phyloP scores from a whole-genome alignment of 2,329 filamentous ascomycete species.

The Arthrocladium fulminans region DNA sequence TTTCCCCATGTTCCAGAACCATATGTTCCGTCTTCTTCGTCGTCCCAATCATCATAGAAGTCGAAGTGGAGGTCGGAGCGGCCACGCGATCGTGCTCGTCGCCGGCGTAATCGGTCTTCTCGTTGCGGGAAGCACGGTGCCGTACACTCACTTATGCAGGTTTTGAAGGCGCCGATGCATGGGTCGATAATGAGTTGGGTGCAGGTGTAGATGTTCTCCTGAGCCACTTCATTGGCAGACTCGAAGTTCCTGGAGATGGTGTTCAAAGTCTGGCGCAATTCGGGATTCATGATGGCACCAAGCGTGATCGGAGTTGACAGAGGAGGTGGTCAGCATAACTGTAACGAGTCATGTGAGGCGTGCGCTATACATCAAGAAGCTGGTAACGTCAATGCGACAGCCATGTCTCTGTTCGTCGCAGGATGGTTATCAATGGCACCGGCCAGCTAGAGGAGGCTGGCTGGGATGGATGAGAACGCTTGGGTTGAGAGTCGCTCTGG shows the following conservation, averaged over 20 bases:
- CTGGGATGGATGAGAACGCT: neutral
- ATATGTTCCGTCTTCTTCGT: slow-evolving; percentile 48
- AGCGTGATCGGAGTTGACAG: neutral
- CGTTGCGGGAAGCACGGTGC: slow-evolving; percentile 57
- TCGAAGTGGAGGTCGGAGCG: slow-evolving; percentile 81
- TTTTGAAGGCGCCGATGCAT: slow-evolving; percentile 60
- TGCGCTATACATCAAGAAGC: neutral
- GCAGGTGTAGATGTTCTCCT: slow-evolving; percentile 81
- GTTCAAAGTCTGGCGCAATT: slow-evolving; percentile 82
- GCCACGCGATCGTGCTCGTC: slow-evolving; percentile 49
- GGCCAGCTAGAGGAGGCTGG: no score
- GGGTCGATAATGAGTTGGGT: slow-evolving; percentile 77
- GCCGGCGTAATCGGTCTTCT: slow-evolving; percentile 64
- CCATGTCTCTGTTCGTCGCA: neutral
- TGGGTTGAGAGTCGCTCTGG: neutral
- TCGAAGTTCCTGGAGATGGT: slow-evolving; percentile 87
- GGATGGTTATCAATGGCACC: no score
- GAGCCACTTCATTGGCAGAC: slow-evolving; percentile 81
- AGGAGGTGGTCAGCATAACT: neutral
- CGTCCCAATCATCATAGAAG: slow-evolving; percentile 97
- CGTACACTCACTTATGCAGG: slow-evolving; percentile 60
- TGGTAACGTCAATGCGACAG: neutral
- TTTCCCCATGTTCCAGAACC: slow-evolving; percentile 63
- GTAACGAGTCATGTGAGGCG: neutral
- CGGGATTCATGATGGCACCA: slow-evolving; percentile 21